Evolutionary conservation across 148 eudicot species (phyloP), one percentile per base, ranked within the genome.

Genomic region (Beta vulgaris): DNA sequence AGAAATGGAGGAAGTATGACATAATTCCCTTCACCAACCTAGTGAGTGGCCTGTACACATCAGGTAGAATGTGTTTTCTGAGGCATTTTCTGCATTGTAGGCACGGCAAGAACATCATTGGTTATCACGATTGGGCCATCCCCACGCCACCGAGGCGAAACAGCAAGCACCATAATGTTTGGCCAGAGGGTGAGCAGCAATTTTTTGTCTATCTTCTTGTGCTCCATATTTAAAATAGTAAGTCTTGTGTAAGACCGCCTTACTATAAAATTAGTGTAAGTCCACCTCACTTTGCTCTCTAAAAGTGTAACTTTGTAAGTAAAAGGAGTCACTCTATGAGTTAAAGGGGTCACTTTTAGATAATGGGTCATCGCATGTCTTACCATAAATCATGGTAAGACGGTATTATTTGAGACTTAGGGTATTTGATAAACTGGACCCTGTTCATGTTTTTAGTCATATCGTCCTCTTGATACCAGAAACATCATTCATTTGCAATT

Each of bases 61-160:
- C 44, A 51, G 28, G 68, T 37, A n/a, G 16, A 29, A 6, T 14
- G 29, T 74, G 70, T 77, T 67, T 51, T 28, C 72, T 80, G 72
- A 77, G 44, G 49, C 32, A 49, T 13, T 35, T 55, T 44, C 40
- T 71, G 35, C 71, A 25, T 61, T 74, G 72, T 86, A 93, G 98
- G 98, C 67, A 80, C 91, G 18, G 93, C 98, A 48, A 88, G 98
- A 81, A 93, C 98, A 74, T 93, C 98, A 28, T 82, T 93, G 31
- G 78, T 91, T 81, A 77, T 93, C 68, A 89, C 97, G 26, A 86
- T 91, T 84, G 98, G 98, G 39, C 98, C 98, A 69, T 93, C 98
- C 29, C 92, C 92, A 48, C 93, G 93, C 67, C 98, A 93, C 69
- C 88, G 97, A 75, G 97, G 86, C 66, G 98, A 93, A 85, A 93